Conservation (phyloP, 768 basidiomycete genomes). For the Boletus rubroflammeus region DNA sequence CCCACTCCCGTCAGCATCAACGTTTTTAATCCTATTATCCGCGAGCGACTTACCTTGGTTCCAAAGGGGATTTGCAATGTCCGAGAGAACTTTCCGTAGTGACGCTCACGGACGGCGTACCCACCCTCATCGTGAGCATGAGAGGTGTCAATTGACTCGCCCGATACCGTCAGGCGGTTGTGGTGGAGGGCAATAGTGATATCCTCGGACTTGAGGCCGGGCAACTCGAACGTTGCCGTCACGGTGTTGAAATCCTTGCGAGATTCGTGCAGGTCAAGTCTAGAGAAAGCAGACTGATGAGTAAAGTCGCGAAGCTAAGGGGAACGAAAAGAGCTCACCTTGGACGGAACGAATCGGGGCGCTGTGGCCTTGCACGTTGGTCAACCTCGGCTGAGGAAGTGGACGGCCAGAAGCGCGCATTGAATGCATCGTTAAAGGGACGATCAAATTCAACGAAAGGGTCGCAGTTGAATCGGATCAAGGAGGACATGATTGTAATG, state of each 20-base stretch:
- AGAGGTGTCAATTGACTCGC: constrained; percentile 38
- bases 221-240: constrained; percentile 51
- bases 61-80: constrained; percentile 43
- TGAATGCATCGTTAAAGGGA: constrained; percentile 1
- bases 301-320: fast-evolving
- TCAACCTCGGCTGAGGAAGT: background rate
- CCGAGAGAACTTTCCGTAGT: constrained; percentile 41
- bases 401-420: constrained; percentile 4
- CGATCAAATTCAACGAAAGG: background rate
- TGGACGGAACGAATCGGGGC: constrained; percentile 11
- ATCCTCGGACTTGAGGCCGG: constrained; percentile 47
- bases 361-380: background rate
- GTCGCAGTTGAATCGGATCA: constrained; percentile 9
- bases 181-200: constrained; percentile 43
- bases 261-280: constrained; percentile 48
- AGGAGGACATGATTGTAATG: no score
- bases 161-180: constrained; percentile 43
- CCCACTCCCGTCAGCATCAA: background rate
- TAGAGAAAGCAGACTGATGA: background rate
- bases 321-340: constrained; percentile 4
- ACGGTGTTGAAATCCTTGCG: constrained; percentile 29
- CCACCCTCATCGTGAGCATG: constrained; percentile 36
- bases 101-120: constrained; percentile 43
- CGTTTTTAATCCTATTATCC: no score
- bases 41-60: constrained; percentile 34